Evolutionary conservation across 257 asterid genomes (phyloP).

Genomic region (Fraxinus excelsior): DNA sequence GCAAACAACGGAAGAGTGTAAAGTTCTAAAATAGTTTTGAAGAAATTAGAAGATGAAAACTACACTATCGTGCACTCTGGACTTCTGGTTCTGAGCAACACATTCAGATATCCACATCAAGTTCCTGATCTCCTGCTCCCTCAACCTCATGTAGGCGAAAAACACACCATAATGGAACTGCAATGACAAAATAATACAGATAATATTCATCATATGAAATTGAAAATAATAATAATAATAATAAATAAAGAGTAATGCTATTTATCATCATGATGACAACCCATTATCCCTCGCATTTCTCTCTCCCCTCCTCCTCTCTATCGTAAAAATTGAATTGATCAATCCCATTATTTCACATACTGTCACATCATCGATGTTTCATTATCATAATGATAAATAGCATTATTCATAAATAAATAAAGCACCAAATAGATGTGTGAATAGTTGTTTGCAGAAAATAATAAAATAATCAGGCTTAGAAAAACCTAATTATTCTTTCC

Average conservation of each 20-base stretch:
- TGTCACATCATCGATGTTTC: no score
- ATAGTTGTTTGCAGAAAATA: background rate
- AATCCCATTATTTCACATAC: no score
- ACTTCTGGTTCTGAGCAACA: slow-evolving; percentile 93
- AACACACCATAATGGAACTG: slow-evolving; percentile 91
- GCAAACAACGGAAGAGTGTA: background rate
- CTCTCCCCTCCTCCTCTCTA: no score
- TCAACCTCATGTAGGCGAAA: slow-evolving; percentile 85
- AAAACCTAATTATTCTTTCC: background rate
- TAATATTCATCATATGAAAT: background rate
- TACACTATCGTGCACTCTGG: slow-evolving; percentile 91
- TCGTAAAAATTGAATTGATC: no score
- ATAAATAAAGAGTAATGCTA: background rate
- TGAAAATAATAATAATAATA: background rate
- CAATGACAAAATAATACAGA: slow-evolving; percentile 27
- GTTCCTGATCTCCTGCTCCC: slow-evolving; percentile 97
- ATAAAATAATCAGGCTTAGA: background rate
- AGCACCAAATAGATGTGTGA: background rate
- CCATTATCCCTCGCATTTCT: no score
- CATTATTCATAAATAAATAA: background rate
- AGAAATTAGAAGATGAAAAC: slow-evolving; percentile 68
- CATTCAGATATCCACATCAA: slow-evolving; percentile 98
- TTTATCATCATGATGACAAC: no score
- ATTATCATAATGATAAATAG: no score
- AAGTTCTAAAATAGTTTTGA: background rate